Evolutionary conservation across 2,329 filamentous ascomycete genomes (phyloP).

Genomic region (Fusarium odoratissimum): DNA sequence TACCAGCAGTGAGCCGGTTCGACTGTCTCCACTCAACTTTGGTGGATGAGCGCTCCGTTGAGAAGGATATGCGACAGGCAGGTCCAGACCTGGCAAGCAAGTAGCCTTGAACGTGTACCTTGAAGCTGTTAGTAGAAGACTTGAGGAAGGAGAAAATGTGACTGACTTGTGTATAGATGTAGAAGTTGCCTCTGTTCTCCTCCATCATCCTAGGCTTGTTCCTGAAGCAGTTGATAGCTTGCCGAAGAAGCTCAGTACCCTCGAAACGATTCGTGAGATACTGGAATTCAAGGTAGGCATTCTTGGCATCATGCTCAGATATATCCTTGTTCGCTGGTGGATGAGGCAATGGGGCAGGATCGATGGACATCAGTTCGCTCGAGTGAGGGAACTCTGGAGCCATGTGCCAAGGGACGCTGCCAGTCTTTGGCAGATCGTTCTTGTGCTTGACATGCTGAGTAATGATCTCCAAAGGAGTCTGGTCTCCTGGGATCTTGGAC

Average conservation of each 20-base stretch:
- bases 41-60: slow-evolving; percentile 71
- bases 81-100: slow-evolving; percentile 72
- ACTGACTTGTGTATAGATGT: slow-evolving; percentile 74
- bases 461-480: slow-evolving; percentile 11
- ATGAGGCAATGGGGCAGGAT: slow-evolving; percentile 31
- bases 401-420: slow-evolving; percentile 20
- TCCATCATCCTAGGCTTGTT: slow-evolving; percentile 67
- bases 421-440: background rate
- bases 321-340: background rate
- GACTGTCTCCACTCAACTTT: slow-evolving; percentile 73
- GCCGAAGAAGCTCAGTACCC: slow-evolving; percentile 74
- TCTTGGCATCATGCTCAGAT: slow-evolving; percentile 46
- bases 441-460: slow-evolving; percentile 17
- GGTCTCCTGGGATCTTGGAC: background rate
- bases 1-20: slow-evolving; percentile 63
- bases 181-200: slow-evolving; percentile 57
- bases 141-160: background rate
- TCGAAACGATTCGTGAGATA: slow-evolving; percentile 84
- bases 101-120: slow-evolving; percentile 76
- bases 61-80: slow-evolving; percentile 77
- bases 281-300: slow-evolving; percentile 75
- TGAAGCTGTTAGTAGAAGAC: slow-evolving; percentile 3
- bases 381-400: slow-evolving; percentile 42
- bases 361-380: slow-evolving; percentile 36
- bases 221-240: slow-evolving; percentile 70